Evolutionary conservation across 164 flowering plant genomes (phyloP), one percentile per base, ranked within the genome.

Genomic region (Annona cherimola): DNA sequence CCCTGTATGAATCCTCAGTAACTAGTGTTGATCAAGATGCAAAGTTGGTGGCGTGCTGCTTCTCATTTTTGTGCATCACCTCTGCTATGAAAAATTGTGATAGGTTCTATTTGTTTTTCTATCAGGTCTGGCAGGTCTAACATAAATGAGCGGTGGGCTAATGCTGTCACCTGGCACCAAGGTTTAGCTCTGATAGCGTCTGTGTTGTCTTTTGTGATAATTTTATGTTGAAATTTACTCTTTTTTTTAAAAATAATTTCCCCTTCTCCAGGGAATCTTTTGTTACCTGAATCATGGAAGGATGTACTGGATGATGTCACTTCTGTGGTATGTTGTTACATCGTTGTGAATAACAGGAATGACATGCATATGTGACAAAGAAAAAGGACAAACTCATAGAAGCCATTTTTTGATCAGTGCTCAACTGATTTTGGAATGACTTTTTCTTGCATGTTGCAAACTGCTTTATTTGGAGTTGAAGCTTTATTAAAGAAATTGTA

Each of bases 301-400:
- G 93, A 90, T 66, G 93, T 89, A 9, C 70, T 94, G 67, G 76
- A 81, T 83, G 96, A 91, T 40, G 97, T 90, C 73, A 85, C 98
- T 16, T 67, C 92, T 75, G 89, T 92, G 81, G 98, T 94, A 88
- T 20, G 94, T 81, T 8, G 18, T 79, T 61, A 35, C 71, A 4
- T 44, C 41, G 26, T 45, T 59, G 41, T 45, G 7, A 35, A 11
- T 64, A 20, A 5, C 63, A 61, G 8, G 16, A 14, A 18, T 74
- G 46, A 46, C 11, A 43, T 61, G 65, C 26, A 60, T 50, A 16
- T 50, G 57, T 5, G 14, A 50, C 11, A 12, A 4, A 40, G 66
- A 4, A 63, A 39, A 63, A 9, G 43, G 6, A 35, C 6, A 18
- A 3, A 63, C 4, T 43, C 12, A n/a, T 20, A n/a, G 20, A 43